Conservation (phyloP, 1,284 basidiomycete genomes). For the Sutorius eximius region DNA sequence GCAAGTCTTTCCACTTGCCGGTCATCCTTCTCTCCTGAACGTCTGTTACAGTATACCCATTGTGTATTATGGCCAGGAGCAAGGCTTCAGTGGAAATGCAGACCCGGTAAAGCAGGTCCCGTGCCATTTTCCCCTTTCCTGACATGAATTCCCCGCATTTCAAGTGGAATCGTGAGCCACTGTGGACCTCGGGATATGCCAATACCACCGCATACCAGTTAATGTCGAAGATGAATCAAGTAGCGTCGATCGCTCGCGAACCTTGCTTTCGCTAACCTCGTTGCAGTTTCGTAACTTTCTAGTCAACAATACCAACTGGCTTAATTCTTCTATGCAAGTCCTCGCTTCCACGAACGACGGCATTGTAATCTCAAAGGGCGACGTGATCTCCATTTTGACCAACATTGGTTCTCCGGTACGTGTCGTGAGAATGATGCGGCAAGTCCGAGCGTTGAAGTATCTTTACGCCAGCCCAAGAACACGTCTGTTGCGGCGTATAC, state of each 20-base stretch:
- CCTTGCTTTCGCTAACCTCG: background rate
- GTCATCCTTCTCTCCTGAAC: conserved; percentile 24
- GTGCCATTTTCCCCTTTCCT: background rate
- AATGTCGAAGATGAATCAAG: conserved; percentile 65
- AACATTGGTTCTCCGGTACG: conserved; percentile 75
- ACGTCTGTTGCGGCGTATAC: conserved; percentile 55
- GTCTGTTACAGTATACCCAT: conserved; percentile 58
- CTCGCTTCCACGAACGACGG: conserved; percentile 57
- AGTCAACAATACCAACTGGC: conserved; percentile 60
- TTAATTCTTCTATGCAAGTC: conserved; percentile 55
- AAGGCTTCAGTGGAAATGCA: conserved; percentile 54
- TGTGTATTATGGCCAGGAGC: conserved; percentile 82
- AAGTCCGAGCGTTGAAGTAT: background rate
- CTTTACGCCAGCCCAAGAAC: conserved; percentile 48
- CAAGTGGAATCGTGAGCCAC: conserved; percentile 71
- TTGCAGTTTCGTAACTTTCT: conserved; percentile 69
- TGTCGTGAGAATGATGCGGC: background rate
- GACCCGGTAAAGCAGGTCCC: conserved; percentile 53
- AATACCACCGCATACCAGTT: conserved; percentile 61
- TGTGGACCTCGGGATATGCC: conserved; percentile 73
- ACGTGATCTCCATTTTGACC: conserved; percentile 68
- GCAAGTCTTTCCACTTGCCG: conserved; percentile 21
- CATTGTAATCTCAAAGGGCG: conserved; percentile 72
- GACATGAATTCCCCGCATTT: background rate
- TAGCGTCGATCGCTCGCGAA: conserved; percentile 19